Conservation (phyloP, 805 yeast genomes). For the Vanderwaltozyma verrucispora region DNA sequence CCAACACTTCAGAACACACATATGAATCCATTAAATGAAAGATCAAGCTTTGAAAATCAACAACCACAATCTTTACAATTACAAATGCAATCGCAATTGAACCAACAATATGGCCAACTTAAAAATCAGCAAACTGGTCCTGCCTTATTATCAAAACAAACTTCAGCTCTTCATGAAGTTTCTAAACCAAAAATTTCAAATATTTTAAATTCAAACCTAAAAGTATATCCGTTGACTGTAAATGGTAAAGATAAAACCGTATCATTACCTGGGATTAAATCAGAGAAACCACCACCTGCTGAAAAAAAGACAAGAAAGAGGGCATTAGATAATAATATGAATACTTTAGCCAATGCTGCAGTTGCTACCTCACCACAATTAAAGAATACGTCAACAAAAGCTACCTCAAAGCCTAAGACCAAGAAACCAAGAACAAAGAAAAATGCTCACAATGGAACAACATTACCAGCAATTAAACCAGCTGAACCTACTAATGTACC, state of each 20-base stretch:
- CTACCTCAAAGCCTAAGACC: not conserved
- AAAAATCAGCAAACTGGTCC: not conserved
- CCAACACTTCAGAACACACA: constrained; percentile 25
- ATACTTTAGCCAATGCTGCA: constrained; percentile 24
- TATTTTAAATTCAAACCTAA: too few relatives aligned
- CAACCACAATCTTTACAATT: not conserved
- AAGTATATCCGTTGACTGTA: too few relatives aligned
- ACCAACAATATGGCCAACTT: not conserved
- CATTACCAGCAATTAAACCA: not conserved
- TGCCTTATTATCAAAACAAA: not conserved
- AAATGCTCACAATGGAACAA: not conserved
- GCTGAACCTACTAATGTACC: not conserved
- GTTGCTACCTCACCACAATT: not conserved
- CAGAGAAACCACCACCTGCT: too few relatives aligned
- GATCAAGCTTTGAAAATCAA: constrained; percentile 10
- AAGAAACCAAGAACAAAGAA: not conserved
- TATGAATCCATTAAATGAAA: constrained; percentile 21
- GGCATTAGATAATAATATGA: constrained; percentile 21
- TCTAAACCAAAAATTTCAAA: too few relatives aligned
- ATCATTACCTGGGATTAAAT: too few relatives aligned
- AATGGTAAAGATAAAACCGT: too few relatives aligned
- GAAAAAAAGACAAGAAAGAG: constrained; percentile 17
- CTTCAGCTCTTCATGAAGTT: not conserved
- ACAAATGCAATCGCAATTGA: constrained; percentile 2
- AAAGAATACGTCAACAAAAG: not conserved